Evolutionary conservation across 805 yeast genomes (phyloP), one percentile per base, ranked within the genome.

Genomic region (Suhomyces faveliae): DNA sequence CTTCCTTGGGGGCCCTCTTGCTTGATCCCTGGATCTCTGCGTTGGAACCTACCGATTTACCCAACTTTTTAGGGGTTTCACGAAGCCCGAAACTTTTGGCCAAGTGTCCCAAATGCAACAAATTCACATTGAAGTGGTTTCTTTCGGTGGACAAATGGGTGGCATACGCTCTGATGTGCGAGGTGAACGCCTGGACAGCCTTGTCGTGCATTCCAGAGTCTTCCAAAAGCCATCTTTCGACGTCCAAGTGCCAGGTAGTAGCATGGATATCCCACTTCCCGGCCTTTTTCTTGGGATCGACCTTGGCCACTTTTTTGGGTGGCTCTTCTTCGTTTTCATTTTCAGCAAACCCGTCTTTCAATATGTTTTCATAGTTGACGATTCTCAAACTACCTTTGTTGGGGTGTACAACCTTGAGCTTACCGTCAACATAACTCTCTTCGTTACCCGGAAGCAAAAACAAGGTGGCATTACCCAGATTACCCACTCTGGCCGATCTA

Each of bases 401-500:
- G 1, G 74, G 74, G 52, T 73, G 78, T 10, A 73, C 74, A 5
- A 62, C 63, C 15, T 57, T 51, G 23, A 73, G 55, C 49, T 71
- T 72, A 3, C 78, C 79, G 19, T 82, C 87, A 51, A 86, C 72
- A 60, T 90, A 92, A 11, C 81, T 83, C 69, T 92, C 98, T 66
- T 92, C 98, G 50, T 73, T 78, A 1, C 96, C 96, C 1, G 99
- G 99, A 25, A 92, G 71, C 37, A 94, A 71, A 60, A 92, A 89
- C 49, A 94, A 67, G 1, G 82, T 64, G 1, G 97, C 87, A 33
- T 76, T 76, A 64, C 99, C 99, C 35, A 72, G 67, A 40, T 83
- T 78, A 53, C 99, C 99, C n/a, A 95, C 96, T 71, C 99, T 84
- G 7, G 99, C 99, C 10, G 98, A 90, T 73, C 99, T 83, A 46